Percentiles rank a stretch among this genome's conserved stretches.
Evolutionary conservation across 2,329 filamentous ascomycete genomes (phyloP).

Genomic region (Aspergillus nomiae): DNA sequence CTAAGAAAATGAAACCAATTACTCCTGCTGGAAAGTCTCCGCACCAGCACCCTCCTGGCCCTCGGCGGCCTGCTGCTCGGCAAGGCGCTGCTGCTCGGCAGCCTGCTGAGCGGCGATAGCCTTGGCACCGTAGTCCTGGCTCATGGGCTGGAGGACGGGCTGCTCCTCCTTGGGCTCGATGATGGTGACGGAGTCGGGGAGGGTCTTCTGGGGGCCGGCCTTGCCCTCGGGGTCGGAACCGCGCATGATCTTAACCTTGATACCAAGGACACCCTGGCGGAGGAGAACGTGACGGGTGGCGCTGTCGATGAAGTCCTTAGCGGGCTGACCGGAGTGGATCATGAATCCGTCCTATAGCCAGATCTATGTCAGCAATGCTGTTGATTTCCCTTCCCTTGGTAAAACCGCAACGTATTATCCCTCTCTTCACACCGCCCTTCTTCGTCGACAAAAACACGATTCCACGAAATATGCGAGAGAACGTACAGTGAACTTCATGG

Average conservation of each 20-base stretch:
- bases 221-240: conserved; percentile 99
- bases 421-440: not conserved
- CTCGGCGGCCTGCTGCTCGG: conserved; percentile 58
- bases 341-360: conserved; percentile 84
- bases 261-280: conserved; percentile 98
- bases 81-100: conserved; percentile 58
- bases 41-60: conserved; percentile 47
- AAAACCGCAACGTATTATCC: not conserved
- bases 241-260: conserved; percentile 99
- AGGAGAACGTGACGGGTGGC: conserved; percentile 99
- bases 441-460: not conserved
- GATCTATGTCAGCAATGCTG: conserved; percentile 15
- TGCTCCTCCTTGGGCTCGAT: conserved; percentile 99
- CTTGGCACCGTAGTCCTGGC: conserved; percentile 99
- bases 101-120: conserved; percentile 63
- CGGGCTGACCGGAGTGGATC: conserved; percentile 99
- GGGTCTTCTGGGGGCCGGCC: conserved; percentile 93
- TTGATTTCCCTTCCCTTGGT: not conserved
- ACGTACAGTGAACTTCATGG: conserved; percentile 99
- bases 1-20: conserved; percentile 34
- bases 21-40: conserved; percentile 51
- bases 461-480: conserved; percentile 1
- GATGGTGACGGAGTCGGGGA: conserved; percentile 98
- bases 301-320: conserved; percentile 98
- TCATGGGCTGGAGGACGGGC: conserved; percentile 89